These are phyloP conservation scores for Phoma herbarum DNA, from an alignment of 2,329 filamentous ascomycete genomes.

Conservation along the genomic window DNA sequence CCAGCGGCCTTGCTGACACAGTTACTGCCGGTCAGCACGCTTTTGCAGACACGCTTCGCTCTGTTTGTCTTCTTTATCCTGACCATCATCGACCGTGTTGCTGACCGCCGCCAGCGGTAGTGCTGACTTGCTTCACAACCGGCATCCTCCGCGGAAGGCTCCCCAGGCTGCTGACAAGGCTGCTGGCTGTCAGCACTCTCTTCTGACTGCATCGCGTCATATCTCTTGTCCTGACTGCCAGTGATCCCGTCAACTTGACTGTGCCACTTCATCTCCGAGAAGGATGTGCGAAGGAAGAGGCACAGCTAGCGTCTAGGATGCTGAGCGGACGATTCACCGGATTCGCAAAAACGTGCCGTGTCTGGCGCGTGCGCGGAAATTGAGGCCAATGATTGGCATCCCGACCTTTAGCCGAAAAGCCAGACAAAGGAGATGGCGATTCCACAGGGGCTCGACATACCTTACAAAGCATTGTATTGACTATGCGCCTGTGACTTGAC, in stretches of 20 bases:
- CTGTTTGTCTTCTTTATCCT: too few species aligned
- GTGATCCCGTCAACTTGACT: not conserved
- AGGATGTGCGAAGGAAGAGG: slow-evolving; percentile 1
- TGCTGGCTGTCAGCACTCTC: slow-evolving; percentile 1
- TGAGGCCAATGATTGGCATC: too few species aligned
- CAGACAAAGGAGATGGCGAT: too few species aligned
- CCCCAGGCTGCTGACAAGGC: not conserved
- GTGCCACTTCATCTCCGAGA: too few species aligned
- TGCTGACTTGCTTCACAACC: not conserved
- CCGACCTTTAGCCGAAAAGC: too few species aligned
- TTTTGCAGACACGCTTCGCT: not conserved
- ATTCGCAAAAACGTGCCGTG: too few species aligned
- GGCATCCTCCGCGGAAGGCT: not conserved
- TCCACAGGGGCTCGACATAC: too few species aligned
- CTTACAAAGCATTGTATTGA: too few species aligned
- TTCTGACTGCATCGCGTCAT: not conserved
- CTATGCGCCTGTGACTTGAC: too few species aligned
- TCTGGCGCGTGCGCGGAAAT: too few species aligned
- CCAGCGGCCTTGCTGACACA: not conserved
- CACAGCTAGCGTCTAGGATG: not conserved
- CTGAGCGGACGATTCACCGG: not conserved
- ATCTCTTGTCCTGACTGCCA: not conserved
- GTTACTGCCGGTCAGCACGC: not conserved
- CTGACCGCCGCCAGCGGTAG: not conserved
- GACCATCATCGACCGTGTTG: not conserved